Conservation (phyloP, 75 land plant species). For the Larix kaempferi region DNA sequence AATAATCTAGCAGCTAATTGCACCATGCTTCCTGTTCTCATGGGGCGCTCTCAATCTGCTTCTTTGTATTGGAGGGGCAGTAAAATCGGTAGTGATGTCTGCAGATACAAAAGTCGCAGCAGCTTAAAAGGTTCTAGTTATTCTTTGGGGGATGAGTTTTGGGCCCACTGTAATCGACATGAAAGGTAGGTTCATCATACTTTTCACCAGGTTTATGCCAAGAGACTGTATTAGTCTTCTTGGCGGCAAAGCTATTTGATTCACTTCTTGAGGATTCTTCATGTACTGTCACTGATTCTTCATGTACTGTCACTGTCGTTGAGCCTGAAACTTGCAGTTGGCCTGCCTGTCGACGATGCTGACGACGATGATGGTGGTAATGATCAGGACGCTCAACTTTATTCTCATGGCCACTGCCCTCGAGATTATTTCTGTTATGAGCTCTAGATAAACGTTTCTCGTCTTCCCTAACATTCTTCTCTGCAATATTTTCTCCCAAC, state of each 20-base stretch:
- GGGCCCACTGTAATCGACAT: slow-evolving; percentile 8
- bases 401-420: background rate
- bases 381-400: background rate
- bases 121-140: background rate
- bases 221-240: background rate
- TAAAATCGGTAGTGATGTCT: no score
- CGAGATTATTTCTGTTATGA: background rate
- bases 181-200: background rate
- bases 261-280: background rate
- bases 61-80: no score
- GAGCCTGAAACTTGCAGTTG: no score
- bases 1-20: no score
- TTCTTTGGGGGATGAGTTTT: slow-evolving; percentile 8
- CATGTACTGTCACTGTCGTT: no score
- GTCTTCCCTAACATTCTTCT: background rate
- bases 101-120: background rate
- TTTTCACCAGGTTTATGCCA: slow-evolving; percentile 4
- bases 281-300: no score
- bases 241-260: background rate
- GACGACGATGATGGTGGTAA: background rate
- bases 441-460: background rate
- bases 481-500: background rate
- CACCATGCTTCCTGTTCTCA: no score
- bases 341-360: background rate
- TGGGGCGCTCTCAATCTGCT: no score